These are phyloP conservation scores for Ophiostoma populinum DNA, from an alignment of 2,329 filamentous ascomycete species.

Conservation along the genomic window DNA sequence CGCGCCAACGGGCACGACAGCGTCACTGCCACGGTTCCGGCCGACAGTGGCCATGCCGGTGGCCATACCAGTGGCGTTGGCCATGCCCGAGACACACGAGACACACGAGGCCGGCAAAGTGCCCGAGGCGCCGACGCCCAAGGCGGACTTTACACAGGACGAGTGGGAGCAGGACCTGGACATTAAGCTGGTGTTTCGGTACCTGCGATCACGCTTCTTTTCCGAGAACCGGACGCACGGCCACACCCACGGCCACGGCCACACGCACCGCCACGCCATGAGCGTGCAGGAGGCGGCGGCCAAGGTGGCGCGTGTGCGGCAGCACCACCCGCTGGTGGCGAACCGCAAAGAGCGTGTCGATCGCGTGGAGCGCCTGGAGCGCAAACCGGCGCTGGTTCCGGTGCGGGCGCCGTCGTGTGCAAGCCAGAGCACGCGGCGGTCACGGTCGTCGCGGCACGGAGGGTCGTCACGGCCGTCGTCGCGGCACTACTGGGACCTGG, in stretches of 20 bases:
- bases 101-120: constrained; percentile 17
- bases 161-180: constrained; percentile 93
- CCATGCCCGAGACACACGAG: too few species aligned
- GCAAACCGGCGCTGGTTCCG: constrained; percentile 21
- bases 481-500: constrained; percentile 85
- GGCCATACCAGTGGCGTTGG: too few species aligned
- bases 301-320: constrained; percentile 67
- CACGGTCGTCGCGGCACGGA: constrained; percentile 33
- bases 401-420: constrained; percentile 51
- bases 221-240: constrained; percentile 20
- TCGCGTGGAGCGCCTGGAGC: constrained; percentile 25
- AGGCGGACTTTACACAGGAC: constrained; percentile 40
- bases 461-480: constrained; percentile 9
- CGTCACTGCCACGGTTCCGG: constrained; percentile 29
- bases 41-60: too few species aligned
- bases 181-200: constrained; percentile 79
- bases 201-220: constrained; percentile 60
- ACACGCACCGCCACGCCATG: constrained; percentile 11
- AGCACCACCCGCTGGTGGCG: constrained; percentile 79
- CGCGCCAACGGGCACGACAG: constrained; percentile 10
- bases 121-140: constrained; percentile 2
- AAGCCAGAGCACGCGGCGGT: constrained; percentile 70
- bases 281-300: constrained; percentile 49
- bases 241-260: constrained; percentile 2
- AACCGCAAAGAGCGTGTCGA: too few species aligned